Conservation (phyloP, 371 early-diverging fungal genomes). For the Furculomyces boomerangus region DNA sequence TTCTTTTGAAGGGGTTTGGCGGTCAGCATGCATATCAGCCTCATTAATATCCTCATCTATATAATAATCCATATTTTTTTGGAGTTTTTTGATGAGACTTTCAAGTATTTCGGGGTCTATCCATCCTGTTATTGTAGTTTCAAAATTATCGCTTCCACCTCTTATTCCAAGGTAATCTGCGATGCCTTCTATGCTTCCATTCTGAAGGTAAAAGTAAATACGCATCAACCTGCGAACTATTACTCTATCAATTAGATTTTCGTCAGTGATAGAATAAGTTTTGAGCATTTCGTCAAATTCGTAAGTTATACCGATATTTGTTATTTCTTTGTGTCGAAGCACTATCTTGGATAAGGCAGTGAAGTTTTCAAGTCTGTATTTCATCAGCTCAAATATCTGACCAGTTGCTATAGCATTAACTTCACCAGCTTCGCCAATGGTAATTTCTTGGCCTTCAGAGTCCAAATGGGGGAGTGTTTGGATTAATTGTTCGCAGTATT, state of each 20-base stretch:
- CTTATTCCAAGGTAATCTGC: not conserved
- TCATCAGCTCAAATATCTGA: constrained; percentile 3
- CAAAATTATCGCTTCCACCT: not conserved
- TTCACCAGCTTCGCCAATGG: constrained; percentile 4
- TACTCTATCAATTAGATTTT: not conserved
- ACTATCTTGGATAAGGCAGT: not conserved
- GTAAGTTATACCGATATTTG: not conserved
- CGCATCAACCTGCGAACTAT: not conserved
- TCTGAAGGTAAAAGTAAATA: not conserved
- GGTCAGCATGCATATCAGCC: too few relatives aligned
- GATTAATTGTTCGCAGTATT: constrained; percentile 1
- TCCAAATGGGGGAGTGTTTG: constrained; percentile 1
- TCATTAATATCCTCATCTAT: not conserved
- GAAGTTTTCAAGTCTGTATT: constrained; percentile 3
- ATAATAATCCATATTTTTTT: constrained; percentile 1
- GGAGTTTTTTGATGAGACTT: not conserved
- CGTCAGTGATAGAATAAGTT: not conserved
- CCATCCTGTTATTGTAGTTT: constrained; percentile 2
- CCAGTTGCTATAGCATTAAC: constrained; percentile 3
- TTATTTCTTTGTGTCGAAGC: not conserved
- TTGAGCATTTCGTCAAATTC: not conserved
- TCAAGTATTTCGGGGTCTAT: not conserved
- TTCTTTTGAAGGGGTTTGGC: too few relatives aligned
- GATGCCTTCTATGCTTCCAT: not conserved
- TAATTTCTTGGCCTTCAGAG: constrained; percentile 1